Evolutionary conservation across 208 protist genomes (phyloP), one percentile per base, ranked within the genome.

Genomic region (Crithidia brevicula): DNA sequence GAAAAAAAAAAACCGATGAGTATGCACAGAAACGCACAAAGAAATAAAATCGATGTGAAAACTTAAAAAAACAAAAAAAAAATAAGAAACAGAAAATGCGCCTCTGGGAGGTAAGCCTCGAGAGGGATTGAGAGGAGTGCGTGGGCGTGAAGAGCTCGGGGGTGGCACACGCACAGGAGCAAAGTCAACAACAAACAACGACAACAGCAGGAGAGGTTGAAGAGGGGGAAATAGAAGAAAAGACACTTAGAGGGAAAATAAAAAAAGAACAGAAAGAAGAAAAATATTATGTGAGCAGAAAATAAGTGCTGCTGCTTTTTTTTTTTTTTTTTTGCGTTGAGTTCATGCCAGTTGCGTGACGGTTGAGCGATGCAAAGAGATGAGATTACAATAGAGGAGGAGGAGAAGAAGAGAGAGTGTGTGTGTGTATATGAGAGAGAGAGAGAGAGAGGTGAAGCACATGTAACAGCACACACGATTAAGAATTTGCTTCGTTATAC

Each of bases 31-130:
- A 13, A 40, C 36, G 36, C 36, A 40, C 36, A 40, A 7, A 13
- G 10, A 40, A 7, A 7, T 40, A 40, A 7, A 13, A 7, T 40
- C 15, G 15, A 0, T 22, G 42, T 8, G 7, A 7, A 47, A 7
- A 58, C n/a, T n/a, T n/a, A 58, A 58, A 38, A 33, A 8, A 42
- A 58, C 23, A 43, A 23, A 6, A 58, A 38, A 43, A 3, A 58
- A 28, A 16, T 16, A 58, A 58, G 11, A 47, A 13, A 20, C 13
- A 2, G 13, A 16, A 58, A 7, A 40, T 16, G 36, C 8, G 36
- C 8, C n/a, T n/a, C n/a, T n/a, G n/a, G n/a, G n/a, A n/a, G n/a
- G n/a, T n/a, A n/a, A n/a, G n/a, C n/a, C n/a, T n/a, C n/a, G n/a
- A n/a, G n/a, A n/a, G n/a, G n/a, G n/a, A n/a, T n/a, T n/a, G n/a